Base-by-base conservation (phyloP, 805 yeast species). In the Hanseniaspora opuntiae region DNA sequence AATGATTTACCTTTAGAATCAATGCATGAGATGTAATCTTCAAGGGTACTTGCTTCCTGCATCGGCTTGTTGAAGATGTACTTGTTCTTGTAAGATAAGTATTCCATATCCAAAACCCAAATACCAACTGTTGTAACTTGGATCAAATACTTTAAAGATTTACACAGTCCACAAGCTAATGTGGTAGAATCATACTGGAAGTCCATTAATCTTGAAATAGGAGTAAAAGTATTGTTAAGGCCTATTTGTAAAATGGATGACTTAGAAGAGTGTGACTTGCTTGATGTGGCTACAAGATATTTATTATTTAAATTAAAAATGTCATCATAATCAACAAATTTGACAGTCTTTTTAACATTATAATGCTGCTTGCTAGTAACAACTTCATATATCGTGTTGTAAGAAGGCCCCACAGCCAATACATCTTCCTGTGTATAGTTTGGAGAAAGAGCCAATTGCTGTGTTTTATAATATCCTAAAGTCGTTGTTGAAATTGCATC, bases 61-160 rank as follows among this genome's bases (percentile, higher is more conserved):
- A 48, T 53, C 2, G 45, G 40, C 49, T 74, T 76, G 51, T 79
- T 81, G 48, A 73, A 73, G 16, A 73, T 74, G 38, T 79, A 67
- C 2, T 79, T 72, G 8, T 75, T 69, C 10, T 77, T 59, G 53
- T 74, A 72, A 54, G 75, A 75, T 64, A 86, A 82, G 47, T 74
- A 74, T 54, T 77, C 72, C 54, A 51, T 51, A 59, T 82, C 81
- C 64, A 79, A 86, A 2, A 86, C 62, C 32, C 75, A 72, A 32
- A 87, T 73, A 51, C 78, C 79, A 38, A 77, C 75, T 0, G 84
- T 77, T 1, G 93, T 81, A 1, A 86, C 78, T 63, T 88, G 96
- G 17, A 87, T 75, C 37, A 86, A 78, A 59, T 78, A 74, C 38
- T 77, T 74, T 8, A 80, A 71, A 6, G 67, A 63, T 47, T 75